phyloP scores from a whole-genome alignment of 140 eudicot species.

The Cichorium intybus region DNA sequence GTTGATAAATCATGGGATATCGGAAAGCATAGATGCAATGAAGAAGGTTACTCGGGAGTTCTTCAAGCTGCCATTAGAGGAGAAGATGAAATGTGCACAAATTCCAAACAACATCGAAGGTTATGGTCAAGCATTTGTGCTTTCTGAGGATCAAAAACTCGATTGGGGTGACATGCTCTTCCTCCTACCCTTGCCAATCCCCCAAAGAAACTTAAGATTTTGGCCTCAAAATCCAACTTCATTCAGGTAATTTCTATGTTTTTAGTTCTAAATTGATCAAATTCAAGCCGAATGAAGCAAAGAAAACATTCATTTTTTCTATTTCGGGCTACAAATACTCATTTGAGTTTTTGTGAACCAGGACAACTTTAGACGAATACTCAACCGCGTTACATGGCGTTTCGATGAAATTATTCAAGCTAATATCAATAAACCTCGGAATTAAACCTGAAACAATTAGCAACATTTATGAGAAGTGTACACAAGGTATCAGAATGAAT shows the following conservation, averaged over 20 bases:
- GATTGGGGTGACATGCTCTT: slow-evolving; percentile 71
- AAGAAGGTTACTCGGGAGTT: slow-evolving; percentile 45
- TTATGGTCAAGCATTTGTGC: slow-evolving; percentile 64
- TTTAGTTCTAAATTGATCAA: neutral
- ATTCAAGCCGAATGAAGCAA: neutral
- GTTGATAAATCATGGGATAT: slow-evolving; percentile 66
- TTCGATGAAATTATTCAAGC: slow-evolving; percentile 26
- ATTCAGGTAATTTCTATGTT: slow-evolving; percentile 37
- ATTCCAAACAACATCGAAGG: slow-evolving; percentile 45
- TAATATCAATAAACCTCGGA: slow-evolving; percentile 48
- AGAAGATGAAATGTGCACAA: slow-evolving; percentile 53
- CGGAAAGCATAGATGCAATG: slow-evolving; percentile 43
- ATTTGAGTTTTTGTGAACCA: slow-evolving; percentile 6
- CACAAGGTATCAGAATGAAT: slow-evolving; percentile 56
- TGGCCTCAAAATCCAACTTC: slow-evolving; percentile 57
- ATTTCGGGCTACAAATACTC: no score
- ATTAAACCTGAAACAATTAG: slow-evolving; percentile 20
- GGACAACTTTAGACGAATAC: slow-evolving; percentile 44
- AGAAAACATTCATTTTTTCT: neutral
- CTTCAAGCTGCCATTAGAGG: slow-evolving; percentile 53
- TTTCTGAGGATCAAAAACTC: slow-evolving; percentile 56
- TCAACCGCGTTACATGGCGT: slow-evolving; percentile 27
- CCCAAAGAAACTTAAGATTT: slow-evolving; percentile 31
- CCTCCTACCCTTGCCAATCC: slow-evolving; percentile 37
- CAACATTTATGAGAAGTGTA: slow-evolving; percentile 33